These are phyloP conservation scores for Nicotiana sylvestris DNA, from an alignment of 257 asterid species.

Conservation along the genomic window DNA sequence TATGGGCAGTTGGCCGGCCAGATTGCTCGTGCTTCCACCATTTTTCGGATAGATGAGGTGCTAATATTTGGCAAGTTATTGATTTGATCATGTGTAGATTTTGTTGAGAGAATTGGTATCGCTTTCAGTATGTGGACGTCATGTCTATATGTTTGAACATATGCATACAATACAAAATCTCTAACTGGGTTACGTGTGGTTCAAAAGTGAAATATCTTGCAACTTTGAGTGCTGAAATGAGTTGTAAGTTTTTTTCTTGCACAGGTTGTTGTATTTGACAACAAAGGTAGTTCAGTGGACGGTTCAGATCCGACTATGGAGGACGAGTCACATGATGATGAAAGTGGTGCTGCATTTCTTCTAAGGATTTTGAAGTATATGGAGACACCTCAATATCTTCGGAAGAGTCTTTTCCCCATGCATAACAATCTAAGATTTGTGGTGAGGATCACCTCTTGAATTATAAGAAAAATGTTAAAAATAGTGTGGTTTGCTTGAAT, in stretches of 20 bases:
- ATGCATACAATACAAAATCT: background rate
- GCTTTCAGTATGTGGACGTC: background rate
- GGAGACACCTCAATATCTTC: constrained; percentile 96
- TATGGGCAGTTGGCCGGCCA: constrained; percentile 80
- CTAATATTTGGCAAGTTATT: background rate
- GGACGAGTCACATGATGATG: constrained; percentile 47
- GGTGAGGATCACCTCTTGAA: constrained; percentile 42
- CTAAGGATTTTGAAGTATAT: constrained; percentile 79
- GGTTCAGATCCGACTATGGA: constrained; percentile 33
- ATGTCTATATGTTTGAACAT: background rate
- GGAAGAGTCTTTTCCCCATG: constrained; percentile 84
- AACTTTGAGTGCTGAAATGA: background rate
- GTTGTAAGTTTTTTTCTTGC: background rate
- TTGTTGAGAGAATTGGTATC: background rate
- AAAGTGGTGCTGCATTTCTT: constrained; percentile 79
- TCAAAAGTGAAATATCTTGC: background rate
- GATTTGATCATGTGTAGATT: background rate
- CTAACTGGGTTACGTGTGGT: background rate
- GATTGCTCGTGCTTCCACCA: constrained; percentile 92
- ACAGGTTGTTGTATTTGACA: constrained; percentile 82
- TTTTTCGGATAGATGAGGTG: constrained; percentile 89
- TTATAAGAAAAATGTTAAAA: background rate
- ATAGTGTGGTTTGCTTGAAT: background rate
- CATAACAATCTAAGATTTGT: constrained; percentile 82
- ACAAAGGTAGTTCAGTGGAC: constrained; percentile 41